A percentile compares a stretch with the other conserved stretches of the same genome.
Conservation (phyloP, 1,284 basidiomycete species). For the Gyrodon tennesseensis region DNA sequence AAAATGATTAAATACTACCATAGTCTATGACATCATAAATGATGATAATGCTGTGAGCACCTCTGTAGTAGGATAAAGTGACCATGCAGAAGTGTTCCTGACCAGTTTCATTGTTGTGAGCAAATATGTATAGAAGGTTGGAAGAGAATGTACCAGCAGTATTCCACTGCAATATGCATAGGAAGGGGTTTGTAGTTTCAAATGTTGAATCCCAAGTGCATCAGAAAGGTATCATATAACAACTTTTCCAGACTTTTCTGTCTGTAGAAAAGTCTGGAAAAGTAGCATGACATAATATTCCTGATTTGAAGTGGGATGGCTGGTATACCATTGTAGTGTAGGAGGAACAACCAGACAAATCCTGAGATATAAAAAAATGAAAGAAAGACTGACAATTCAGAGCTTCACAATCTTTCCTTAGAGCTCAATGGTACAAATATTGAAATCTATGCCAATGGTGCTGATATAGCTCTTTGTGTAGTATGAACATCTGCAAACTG, state of each 20-base stretch:
- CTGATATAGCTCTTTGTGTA: constrained; percentile 99
- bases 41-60: constrained; percentile 96
- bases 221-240: too few relatives aligned
- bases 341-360: constrained; percentile 1
- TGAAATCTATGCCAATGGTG: constrained; percentile 99
- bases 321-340: constrained; percentile 9
- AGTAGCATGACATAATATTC: too few relatives aligned
- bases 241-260: too few relatives aligned
- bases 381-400: constrained; percentile 82
- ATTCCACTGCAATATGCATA: constrained; percentile 69
- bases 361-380: constrained; percentile 10
- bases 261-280: too few relatives aligned
- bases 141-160: constrained; percentile 67
- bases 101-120: constrained; percentile 49
- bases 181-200: constrained; percentile 22
- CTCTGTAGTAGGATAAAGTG: constrained; percentile 96
- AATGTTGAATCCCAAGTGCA: neutral
- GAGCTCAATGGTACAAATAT: constrained; percentile 99
- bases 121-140: neutral
- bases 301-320: neutral
- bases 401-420: constrained; percentile 99
- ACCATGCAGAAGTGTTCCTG: constrained; percentile 98
- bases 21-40: constrained; percentile 99
- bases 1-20: constrained; percentile 52
- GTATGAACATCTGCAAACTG: constrained; percentile 99